These are phyloP conservation scores for Musa balbisiana DNA, from an alignment of 202 grass and related monocot genomes.

Conservation along the genomic window DNA sequence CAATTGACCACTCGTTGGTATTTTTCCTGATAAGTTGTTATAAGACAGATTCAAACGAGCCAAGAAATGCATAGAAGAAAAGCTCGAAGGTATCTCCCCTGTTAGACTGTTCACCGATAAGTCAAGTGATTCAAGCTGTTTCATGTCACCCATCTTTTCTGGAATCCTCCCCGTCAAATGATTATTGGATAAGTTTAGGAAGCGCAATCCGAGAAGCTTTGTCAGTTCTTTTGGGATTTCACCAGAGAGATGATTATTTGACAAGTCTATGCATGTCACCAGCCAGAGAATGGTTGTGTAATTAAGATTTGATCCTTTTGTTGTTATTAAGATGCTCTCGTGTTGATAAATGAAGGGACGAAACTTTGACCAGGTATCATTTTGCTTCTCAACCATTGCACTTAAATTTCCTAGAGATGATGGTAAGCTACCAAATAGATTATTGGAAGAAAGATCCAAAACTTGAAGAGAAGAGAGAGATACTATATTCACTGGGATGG, in stretches of 20 bases:
- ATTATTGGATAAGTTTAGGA: too few relatives aligned
- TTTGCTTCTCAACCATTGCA: too few relatives aligned
- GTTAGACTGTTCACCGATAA: too few relatives aligned
- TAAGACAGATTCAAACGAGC: conserved; percentile 15
- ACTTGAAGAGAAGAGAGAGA: conserved; percentile 3
- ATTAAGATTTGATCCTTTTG: too few relatives aligned
- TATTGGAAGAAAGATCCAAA: neutral
- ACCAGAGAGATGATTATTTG: conserved; percentile 11
- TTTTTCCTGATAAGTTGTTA: neutral
- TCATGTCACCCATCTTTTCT: neutral
- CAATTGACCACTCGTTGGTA: too few relatives aligned
- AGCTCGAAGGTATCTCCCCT: neutral
- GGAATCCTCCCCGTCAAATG: too few relatives aligned
- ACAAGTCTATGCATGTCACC: conserved; percentile 5
- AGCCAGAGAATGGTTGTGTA: neutral
- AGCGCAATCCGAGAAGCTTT: neutral
- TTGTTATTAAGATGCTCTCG: too few relatives aligned
- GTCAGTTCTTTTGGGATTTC: neutral
- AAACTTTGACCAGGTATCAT: neutral
- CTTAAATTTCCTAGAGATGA: too few relatives aligned
- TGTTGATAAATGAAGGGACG: too few relatives aligned
- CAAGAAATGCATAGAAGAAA: conserved; percentile 8
- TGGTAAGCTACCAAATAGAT: conserved; percentile 1
- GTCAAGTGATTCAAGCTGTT: too few relatives aligned
- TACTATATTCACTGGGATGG: conserved; percentile 7